Evolutionary conservation across 2,329 filamentous ascomycete species (phyloP), one percentile per base, ranked within the genome.

Genomic region (Pseudogymnoascus sp.): DNA sequence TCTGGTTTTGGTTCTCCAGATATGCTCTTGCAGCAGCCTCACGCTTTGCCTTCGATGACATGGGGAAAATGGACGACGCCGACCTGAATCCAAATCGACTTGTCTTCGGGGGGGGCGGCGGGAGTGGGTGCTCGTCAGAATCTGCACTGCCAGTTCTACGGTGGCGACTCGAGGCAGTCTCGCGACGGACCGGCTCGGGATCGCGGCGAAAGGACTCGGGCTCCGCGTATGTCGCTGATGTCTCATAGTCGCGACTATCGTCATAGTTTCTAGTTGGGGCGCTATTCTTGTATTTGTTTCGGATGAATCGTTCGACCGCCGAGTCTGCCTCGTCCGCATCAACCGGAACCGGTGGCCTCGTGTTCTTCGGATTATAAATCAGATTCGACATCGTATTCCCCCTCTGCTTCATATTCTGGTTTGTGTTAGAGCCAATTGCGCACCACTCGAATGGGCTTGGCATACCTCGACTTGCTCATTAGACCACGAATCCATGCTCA

Each of bases 401-500:
- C 69, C 91, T 88, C 71, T 88, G 89, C 78, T 90, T 94, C 94
- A 99, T 99, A 72, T 88, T 93, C 91, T 97, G 70, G 31, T 35
- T 64, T 29, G 19, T 58, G 63, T 71, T 62, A 67, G 69, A 62
- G 35, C 26, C 38, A 23, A n/a, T n/a, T 38, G n/a, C 41, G 29
- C 16, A 55, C 37, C 11, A 33, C 35, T 14, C n/a, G 10, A 12
- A 35, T 6, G 26, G 14, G 49, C 61, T 37, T 64, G 61, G 76
- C 84, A 77, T 80, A 96, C 92, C 77, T 99, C 94, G 66, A 99
- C 92, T 78, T 99, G 94, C 65, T 97, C 94, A 71, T 88, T 88
- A 59, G 90, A 87, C 94, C 94, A 99, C 68, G 89, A 94, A 77
- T 99, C 94, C 92, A 99, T 97, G 75, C 90, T 97, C 78, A 99